A percentile compares a stretch with the other conserved stretches of the same genome.
phyloP scores from a whole-genome alignment of 2,329 filamentous ascomycete genomes.

The Fusarium sp. region DNA sequence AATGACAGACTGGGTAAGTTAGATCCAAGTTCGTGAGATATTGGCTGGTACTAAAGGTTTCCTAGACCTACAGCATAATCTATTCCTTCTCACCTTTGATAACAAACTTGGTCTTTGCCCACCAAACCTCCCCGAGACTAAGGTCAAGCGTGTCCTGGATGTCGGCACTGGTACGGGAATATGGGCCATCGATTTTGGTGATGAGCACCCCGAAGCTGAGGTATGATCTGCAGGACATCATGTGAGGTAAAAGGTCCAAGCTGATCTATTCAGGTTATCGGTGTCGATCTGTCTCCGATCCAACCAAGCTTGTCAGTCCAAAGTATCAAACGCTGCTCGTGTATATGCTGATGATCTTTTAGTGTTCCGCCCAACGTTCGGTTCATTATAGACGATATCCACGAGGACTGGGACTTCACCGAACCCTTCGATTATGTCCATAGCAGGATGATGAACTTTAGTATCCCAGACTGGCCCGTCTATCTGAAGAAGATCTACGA shows the following conservation, averaged over 20 bases:
- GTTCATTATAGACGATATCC: constrained; percentile 6
- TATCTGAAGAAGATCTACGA: background rate
- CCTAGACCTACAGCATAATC: constrained; percentile 6
- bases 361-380: constrained; percentile 5
- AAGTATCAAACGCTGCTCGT: too few species aligned
- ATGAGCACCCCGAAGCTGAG: constrained; percentile 10
- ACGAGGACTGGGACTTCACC: background rate
- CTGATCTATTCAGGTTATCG: background rate
- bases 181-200: constrained; percentile 10
- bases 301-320: background rate
- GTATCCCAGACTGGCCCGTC: background rate
- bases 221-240: background rate
- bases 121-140: background rate
- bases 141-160: background rate
- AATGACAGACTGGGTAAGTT: constrained; percentile 5
- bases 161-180: constrained; percentile 15
- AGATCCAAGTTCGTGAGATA: too few species aligned
- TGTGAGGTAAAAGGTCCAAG: too few species aligned
- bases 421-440: constrained; percentile 1
- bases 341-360: accelerated
- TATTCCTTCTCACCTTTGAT: constrained; percentile 2
- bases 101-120: constrained; percentile 3
- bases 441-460: constrained; percentile 9
- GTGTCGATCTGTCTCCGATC: background rate
- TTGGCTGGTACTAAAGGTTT: background rate